Conservation (phyloP, 2,329 filamentous ascomycete genomes). For the Cladosporium sp. region DNA sequence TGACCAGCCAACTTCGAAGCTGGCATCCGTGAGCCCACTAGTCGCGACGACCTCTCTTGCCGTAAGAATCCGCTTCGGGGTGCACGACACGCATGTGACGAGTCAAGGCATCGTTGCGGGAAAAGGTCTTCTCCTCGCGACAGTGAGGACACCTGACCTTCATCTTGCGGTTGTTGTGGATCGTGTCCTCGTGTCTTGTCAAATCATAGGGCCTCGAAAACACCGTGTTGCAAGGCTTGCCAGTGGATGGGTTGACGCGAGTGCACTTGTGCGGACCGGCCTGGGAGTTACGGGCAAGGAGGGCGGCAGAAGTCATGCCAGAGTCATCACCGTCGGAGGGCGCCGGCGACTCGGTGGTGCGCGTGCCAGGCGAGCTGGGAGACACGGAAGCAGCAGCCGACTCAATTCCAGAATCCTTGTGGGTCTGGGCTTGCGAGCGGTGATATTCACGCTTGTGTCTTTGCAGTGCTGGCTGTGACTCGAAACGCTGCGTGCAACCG, state of each 20-base stretch:
- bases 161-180: slow-evolving; percentile 89
- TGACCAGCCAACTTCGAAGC: no score
- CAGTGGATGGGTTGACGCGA: slow-evolving; percentile 87
- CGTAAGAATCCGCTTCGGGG: slow-evolving; percentile 76
- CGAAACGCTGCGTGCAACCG: slow-evolving; percentile 80
- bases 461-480: slow-evolving; percentile 77
- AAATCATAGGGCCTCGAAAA: slow-evolving; percentile 96
- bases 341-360: slow-evolving; percentile 26
- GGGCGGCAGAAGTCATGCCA: slow-evolving; percentile 48
- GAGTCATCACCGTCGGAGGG: slow-evolving; percentile 23
- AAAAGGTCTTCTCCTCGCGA: slow-evolving; percentile 95
- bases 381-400: slow-evolving; percentile 28
- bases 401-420: slow-evolving; percentile 25
- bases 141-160: slow-evolving; percentile 92
- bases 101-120: slow-evolving; percentile 87
- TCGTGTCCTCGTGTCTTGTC: slow-evolving; percentile 93
- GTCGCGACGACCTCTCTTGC: slow-evolving; percentile 48
- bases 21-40: not conserved
- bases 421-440: slow-evolving; percentile 50
- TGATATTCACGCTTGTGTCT: slow-evolving; percentile 95
- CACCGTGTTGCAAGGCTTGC: slow-evolving; percentile 87
- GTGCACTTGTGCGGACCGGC: slow-evolving; percentile 90
- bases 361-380: slow-evolving; percentile 18
- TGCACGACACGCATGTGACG: slow-evolving; percentile 88
- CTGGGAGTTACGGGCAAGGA: slow-evolving; percentile 68